These are phyloP conservation scores for Aspergillus sp. DNA, from an alignment of 2,329 filamentous ascomycete genomes.

Conservation along the genomic window DNA sequence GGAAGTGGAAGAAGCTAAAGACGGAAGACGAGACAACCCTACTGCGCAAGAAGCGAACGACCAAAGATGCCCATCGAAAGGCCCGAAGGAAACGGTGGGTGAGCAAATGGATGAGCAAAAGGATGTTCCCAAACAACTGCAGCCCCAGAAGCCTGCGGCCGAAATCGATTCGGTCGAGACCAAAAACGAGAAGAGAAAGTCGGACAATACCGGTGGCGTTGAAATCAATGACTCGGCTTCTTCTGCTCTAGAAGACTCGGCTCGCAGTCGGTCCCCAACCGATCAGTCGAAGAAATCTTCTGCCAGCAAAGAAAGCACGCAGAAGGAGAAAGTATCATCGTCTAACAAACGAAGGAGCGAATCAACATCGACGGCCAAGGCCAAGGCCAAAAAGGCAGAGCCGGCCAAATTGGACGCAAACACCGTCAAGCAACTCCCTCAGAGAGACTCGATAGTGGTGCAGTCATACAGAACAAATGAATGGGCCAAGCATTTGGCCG, in stretches of 20 bases:
- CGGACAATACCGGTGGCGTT: neutral
- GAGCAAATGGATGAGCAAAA: neutral
- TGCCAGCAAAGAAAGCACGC: neutral
- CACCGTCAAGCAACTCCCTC: constrained; percentile 59
- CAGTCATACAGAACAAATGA: constrained; percentile 88
- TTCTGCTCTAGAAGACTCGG: neutral
- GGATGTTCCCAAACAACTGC: neutral
- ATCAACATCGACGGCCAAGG: constrained; percentile 1
- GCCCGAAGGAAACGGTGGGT: neutral
- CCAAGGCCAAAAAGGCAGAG: constrained; percentile 17
- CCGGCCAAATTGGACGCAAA: constrained; percentile 29
- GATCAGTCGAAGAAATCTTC: neutral
- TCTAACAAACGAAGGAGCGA: constrained; percentile 1
- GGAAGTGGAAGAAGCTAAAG: constrained; percentile 4
- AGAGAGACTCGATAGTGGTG: constrained; percentile 71
- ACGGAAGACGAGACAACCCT: neutral
- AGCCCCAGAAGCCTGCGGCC: neutral
- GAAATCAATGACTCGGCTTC: neutral
- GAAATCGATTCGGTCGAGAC: no score
- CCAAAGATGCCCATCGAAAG: no score
- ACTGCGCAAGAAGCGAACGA: neutral
- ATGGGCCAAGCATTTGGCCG: constrained; percentile 86
- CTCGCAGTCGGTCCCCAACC: neutral
- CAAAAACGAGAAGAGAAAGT: neutral
- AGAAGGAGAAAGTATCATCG: neutral